Evolutionary conservation across 495 filamentous ascomycete species (phyloP).

Genomic region (Penicillium tannophilum): DNA sequence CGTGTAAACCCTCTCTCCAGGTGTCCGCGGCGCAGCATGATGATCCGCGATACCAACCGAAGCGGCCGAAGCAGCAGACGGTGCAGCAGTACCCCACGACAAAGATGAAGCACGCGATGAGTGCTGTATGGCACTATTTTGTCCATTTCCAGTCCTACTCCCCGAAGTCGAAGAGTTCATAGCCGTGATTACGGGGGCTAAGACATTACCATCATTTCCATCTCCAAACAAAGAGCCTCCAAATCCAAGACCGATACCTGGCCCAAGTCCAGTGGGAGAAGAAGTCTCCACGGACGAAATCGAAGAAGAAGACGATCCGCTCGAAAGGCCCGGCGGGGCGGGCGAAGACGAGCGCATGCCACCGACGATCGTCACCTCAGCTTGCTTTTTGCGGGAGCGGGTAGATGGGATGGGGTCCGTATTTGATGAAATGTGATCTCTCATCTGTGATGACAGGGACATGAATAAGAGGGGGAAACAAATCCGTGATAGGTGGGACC

Average conservation of each 20-base stretch:
- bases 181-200: slow-evolving; percentile 24
- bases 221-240: not conserved
- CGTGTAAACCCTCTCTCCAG: slow-evolving; percentile 26
- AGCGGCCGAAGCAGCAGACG: slow-evolving; percentile 7
- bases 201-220: slow-evolving; percentile 17
- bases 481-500: not conserved
- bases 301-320: slow-evolving; percentile 27
- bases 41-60: not conserved
- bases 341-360: slow-evolving; percentile 23
- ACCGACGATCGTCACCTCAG: slow-evolving; percentile 18
- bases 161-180: not conserved
- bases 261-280: slow-evolving; percentile 1
- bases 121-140: not conserved
- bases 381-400: slow-evolving; percentile 18
- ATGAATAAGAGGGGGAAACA: not conserved
- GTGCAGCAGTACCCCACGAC: slow-evolving; percentile 24
- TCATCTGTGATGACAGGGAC: slow-evolving; percentile 1
- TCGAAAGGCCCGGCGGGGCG: slow-evolving; percentile 21
- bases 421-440: not conserved
- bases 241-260: slow-evolving; percentile 3
- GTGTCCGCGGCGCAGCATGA: not conserved
- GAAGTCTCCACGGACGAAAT: slow-evolving; percentile 28
- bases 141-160: not conserved
- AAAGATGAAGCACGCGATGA: slow-evolving; percentile 24
- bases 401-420: not conserved